Conservation (phyloP, 2,329 filamentous ascomycete species). For the Aspergillus cejpii region DNA sequence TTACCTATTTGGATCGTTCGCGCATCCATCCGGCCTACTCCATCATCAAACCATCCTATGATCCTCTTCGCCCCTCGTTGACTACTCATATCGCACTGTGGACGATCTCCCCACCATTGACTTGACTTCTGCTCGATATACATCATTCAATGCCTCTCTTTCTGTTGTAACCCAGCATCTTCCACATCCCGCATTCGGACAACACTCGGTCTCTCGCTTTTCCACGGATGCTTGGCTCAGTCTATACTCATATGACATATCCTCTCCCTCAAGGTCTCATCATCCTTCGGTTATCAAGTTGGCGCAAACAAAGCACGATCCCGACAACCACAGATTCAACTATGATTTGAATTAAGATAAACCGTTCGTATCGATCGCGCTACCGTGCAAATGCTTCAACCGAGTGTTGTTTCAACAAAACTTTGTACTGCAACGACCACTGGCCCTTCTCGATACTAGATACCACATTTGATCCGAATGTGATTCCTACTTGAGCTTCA, state of each 20-base stretch:
- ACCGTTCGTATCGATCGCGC: neutral
- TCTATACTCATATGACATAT: neutral
- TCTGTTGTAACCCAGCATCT: conserved; percentile 3
- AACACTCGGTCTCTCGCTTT: neutral
- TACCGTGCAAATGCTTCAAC: neutral
- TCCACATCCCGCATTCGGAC: conserved; percentile 2
- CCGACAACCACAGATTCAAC: neutral
- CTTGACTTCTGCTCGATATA: neutral
- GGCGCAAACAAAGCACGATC: conserved; percentile 6
- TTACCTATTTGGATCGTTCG: conserved; percentile 1
- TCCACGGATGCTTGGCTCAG: conserved; percentile 1
- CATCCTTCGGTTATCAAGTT: neutral
- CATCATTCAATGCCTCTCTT: neutral
- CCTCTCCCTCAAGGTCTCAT: neutral
- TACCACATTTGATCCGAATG: conserved; percentile 9
- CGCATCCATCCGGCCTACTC: conserved; percentile 5
- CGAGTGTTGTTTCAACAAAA: neutral
- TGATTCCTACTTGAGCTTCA: conserved; percentile 2
- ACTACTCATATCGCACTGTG: conserved; percentile 10
- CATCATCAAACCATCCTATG: conserved; percentile 10
- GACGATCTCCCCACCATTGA: conserved; percentile 9
- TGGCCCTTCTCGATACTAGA: neutral
- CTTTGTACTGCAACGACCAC: neutral
- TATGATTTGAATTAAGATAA: too few relatives aligned
- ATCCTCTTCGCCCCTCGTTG: conserved; percentile 14